Conservation (phyloP, 495 filamentous ascomycete genomes). For the Penicillium malachiteum region DNA sequence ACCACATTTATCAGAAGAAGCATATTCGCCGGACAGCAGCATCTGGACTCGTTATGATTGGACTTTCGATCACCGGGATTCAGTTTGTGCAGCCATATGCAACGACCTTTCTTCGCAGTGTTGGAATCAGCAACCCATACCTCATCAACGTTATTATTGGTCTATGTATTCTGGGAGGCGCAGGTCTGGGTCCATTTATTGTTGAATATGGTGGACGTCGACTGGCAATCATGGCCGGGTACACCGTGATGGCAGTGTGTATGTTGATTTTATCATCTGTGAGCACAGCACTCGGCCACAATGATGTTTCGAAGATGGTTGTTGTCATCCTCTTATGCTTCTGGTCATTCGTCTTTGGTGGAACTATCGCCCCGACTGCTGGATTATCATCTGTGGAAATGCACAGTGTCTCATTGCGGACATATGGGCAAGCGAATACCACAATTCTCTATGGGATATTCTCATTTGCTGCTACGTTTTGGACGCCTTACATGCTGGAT, state of each 20-base stretch:
- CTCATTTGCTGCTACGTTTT: constrained; percentile 28
- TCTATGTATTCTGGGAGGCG: constrained; percentile 27
- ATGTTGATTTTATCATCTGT: constrained; percentile 31
- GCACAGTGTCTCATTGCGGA: constrained; percentile 32
- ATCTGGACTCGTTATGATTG: constrained; percentile 27
- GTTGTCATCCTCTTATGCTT: constrained; percentile 25
- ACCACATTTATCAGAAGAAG: constrained; percentile 23
- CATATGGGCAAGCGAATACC: constrained; percentile 31
- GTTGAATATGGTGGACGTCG: constrained; percentile 31
- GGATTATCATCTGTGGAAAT: constrained; percentile 26
- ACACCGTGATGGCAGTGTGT: constrained; percentile 24
- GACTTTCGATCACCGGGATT: constrained; percentile 28
- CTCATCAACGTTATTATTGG: constrained; percentile 32
- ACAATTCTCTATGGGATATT: constrained; percentile 27
- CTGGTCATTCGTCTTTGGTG: constrained; percentile 32
- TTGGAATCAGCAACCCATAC: constrained; percentile 28
- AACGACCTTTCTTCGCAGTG: constrained; percentile 23
- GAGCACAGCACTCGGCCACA: constrained; percentile 15
- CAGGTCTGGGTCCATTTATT: constrained; percentile 21
- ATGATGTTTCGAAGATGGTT: constrained; percentile 15
- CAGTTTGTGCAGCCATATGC: constrained; percentile 32
- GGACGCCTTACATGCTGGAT: constrained; percentile 33
- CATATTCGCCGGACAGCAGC: constrained; percentile 22
- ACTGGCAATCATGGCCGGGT: constrained; percentile 22
- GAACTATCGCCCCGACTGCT: constrained; percentile 24